Percentiles rank a stretch among this genome's conserved stretches.
Evolutionary conservation across 768 basidiomycete species (phyloP).

Genomic region (Kockovaella imperatae): DNA sequence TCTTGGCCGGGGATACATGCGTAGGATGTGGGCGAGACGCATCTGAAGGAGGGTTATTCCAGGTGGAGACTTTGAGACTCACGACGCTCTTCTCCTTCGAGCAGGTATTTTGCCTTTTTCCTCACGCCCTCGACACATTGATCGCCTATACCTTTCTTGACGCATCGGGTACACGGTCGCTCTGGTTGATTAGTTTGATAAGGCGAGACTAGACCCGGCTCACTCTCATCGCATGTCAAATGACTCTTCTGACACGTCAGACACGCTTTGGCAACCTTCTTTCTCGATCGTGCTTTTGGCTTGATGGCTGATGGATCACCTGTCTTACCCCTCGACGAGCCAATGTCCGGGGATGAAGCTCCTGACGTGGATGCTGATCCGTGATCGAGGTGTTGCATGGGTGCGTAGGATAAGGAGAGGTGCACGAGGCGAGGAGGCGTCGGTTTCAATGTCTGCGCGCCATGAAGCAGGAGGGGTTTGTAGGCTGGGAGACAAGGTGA

Average conservation of each 20-base stretch:
- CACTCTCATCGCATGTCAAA: conserved; percentile 96
- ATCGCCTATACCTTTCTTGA: conserved; percentile 82
- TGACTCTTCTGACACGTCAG: conserved; percentile 95
- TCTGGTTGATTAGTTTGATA: conserved; percentile 49
- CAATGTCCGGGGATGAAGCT: too few relatives aligned
- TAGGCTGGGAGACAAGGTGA: too few relatives aligned
- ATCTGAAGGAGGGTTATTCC: not conserved
- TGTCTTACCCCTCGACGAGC: too few relatives aligned
- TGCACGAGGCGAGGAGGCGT: too few relatives aligned
- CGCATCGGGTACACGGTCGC: conserved; percentile 89
- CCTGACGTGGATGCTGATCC: too few relatives aligned
- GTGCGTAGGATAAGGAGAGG: too few relatives aligned
- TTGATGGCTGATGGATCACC: too few relatives aligned
- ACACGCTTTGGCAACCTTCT: conserved; percentile 60
- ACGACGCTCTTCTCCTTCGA: conserved; percentile 91
- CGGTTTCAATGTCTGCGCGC: too few relatives aligned
- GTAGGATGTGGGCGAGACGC: not conserved
- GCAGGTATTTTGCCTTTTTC: conserved; percentile 95
- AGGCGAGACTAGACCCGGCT: conserved; percentile 41
- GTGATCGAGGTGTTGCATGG: too few relatives aligned
- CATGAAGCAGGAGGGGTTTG: too few relatives aligned
- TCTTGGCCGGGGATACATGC: not conserved
- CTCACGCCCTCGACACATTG: conserved; percentile 89
- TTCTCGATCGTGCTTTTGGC: conserved; percentile 20
- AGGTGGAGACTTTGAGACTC: conserved; percentile 22